Percentiles rank a stretch among this genome's conserved stretches.
These are phyloP conservation scores for Aspergillus tanneri DNA, from an alignment of 2,329 filamentous ascomycete genomes.

Conservation along the genomic window DNA sequence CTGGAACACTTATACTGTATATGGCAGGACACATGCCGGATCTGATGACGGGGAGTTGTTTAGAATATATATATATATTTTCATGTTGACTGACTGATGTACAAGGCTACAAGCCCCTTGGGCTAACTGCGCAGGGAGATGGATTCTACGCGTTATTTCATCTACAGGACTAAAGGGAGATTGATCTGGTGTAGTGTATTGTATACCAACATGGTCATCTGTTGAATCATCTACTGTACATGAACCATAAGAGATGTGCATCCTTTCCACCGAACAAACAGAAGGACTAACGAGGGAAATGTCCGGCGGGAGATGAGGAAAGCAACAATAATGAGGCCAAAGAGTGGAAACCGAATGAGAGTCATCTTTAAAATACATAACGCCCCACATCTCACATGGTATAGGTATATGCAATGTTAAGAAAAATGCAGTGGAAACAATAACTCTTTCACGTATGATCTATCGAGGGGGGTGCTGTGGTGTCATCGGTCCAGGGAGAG, in stretches of 20 bases:
- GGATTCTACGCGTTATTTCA: too few relatives aligned
- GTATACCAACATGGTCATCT: conserved; percentile 4
- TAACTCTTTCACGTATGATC: background rate
- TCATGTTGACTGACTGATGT: too few relatives aligned
- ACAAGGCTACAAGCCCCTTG: too few relatives aligned
- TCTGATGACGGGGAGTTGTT: too few relatives aligned
- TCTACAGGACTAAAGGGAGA: too few relatives aligned
- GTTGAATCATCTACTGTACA: conserved; percentile 24
- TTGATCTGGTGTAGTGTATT: conserved; percentile 1
- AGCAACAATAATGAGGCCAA: background rate
- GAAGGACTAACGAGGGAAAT: background rate
- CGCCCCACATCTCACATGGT: conserved; percentile 4
- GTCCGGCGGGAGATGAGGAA: background rate
- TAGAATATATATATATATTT: too few relatives aligned
- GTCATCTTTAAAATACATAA: conserved; percentile 12
- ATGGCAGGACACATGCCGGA: too few relatives aligned
- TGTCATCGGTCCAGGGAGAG: conserved; percentile 27
- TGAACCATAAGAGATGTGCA: conserved; percentile 9
- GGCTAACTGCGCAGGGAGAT: too few relatives aligned
- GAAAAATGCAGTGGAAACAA: conserved; percentile 7
- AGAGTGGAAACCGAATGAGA: background rate
- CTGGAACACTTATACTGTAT: too few relatives aligned
- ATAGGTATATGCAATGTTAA: conserved; percentile 1
- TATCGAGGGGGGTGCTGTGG: conserved; percentile 31
- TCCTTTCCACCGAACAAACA: background rate